Conservation (phyloP, 1,284 basidiomycete species). For the Irpex rosettiformis region DNA sequence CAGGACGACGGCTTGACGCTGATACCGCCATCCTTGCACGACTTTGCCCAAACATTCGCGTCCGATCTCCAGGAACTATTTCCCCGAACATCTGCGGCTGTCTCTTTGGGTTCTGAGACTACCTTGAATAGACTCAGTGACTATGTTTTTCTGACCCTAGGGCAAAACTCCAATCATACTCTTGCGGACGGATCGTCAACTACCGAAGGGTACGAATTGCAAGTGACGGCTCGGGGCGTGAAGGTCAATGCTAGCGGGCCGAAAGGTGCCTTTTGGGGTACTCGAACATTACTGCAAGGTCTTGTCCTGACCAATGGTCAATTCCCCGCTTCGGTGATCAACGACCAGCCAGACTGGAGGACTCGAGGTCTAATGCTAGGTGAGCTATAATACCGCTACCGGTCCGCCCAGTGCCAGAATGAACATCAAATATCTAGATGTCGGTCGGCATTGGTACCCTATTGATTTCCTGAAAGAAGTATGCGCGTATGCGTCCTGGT, state of each 20-base stretch:
- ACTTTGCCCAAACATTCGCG: conserved; percentile 29
- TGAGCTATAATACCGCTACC: conserved; percentile 4
- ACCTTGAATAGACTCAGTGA: neutral
- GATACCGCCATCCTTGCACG: conserved; percentile 30
- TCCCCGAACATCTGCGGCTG: conserved; percentile 15
- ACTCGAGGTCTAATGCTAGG: conserved; percentile 35
- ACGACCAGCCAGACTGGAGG: conserved; percentile 33
- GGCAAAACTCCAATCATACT: conserved; percentile 17
- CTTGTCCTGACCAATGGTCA: conserved; percentile 24
- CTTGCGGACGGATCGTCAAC: conserved; percentile 28
- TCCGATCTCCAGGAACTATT: conserved; percentile 25
- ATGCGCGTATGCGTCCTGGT: conserved; percentile 34
- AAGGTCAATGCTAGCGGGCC: conserved; percentile 30
- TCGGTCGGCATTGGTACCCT: conserved; percentile 34
- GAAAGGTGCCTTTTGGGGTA: conserved; percentile 34
- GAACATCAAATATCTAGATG: conserved; percentile 19
- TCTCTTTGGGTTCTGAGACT: conserved; percentile 16
- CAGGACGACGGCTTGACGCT: conserved; percentile 26
- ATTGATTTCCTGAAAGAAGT: conserved; percentile 29
- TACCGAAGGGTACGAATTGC: conserved; percentile 31
- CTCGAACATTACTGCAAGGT: conserved; percentile 33
- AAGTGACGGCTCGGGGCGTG: conserved; percentile 20
- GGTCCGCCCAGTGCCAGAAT: neutral
- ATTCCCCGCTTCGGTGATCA: conserved; percentile 28
- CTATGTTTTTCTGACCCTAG: conserved; percentile 27